Evolutionary conservation across 2,329 filamentous ascomycete genomes (phyloP), one percentile per base, ranked within the genome.

Genomic region (Boeremia lycopersici): DNA sequence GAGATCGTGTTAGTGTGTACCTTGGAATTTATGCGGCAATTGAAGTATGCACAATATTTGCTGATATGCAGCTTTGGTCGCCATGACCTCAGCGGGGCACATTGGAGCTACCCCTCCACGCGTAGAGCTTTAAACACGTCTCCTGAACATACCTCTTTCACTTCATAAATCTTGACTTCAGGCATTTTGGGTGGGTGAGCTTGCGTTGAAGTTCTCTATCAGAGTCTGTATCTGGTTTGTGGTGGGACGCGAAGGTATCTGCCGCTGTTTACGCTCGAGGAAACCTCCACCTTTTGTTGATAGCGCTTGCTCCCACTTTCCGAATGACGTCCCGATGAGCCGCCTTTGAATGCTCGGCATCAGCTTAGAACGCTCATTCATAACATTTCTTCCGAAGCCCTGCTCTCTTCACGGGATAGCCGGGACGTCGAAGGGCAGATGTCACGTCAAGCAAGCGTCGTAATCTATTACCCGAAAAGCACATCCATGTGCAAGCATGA

Each of bases 241-340:
- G 49, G 58, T 56, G 38, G 36, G 31, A 12, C 19, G 23, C 15
- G 33, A 28, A 15, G 54, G 45, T 41, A 42, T 48, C 49, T 57
- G 41, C 9, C 43, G 46, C 30, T 46, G 26, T 40, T 1, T 23
- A 41, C 40, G 9, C 66, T 60, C 26, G 59, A 53, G 64, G 57
- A 62, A 62, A 45, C 43, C 45, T 52, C 69, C 68, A 72, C 71
- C 72, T 64, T 65, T 72, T 59, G 68, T 71, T 64, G 40, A 73
- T 57, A 58, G 48, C 40, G 64, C 63, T 53, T 66, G 51, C 57
- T 54, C 59, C 62, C 60, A 68, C 48, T 70, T 56, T 64, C 64
- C 45, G 52, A 53, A 64, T 71, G 64, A 72, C 66, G 69, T 67
- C 56, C 62, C 60, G 61, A 67, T 59, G 57, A 66, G 60, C 63